phyloP scores from a whole-genome alignment of 2,329 filamentous ascomycete species.

The Ophiosphaerella korrae region DNA sequence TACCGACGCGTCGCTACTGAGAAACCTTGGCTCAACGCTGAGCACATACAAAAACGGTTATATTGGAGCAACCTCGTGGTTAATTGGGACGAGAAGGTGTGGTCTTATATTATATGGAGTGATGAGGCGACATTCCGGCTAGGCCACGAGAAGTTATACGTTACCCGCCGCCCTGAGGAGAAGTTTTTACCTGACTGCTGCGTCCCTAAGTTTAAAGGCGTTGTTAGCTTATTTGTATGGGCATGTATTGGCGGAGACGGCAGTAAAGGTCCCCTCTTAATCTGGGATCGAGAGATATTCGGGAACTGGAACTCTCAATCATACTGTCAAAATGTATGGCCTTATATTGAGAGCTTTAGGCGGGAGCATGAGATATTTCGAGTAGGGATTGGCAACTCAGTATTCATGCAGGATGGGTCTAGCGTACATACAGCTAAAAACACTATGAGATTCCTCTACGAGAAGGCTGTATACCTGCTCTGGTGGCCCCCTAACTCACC shows the following conservation, averaged over 20 bases:
- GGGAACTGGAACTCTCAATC: too few relatives aligned
- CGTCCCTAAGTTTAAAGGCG: slow-evolving; percentile 1
- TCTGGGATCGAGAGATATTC: background rate
- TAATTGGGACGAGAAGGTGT: background rate
- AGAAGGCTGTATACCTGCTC: too few relatives aligned
- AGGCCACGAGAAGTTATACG: background rate
- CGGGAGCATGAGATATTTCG: too few relatives aligned
- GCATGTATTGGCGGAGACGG: slow-evolving; percentile 3
- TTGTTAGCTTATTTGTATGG: background rate
- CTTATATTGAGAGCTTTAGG: too few relatives aligned
- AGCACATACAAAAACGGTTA: background rate
- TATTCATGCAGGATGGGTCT: too few relatives aligned
- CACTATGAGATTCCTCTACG: too few relatives aligned
- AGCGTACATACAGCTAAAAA: too few relatives aligned
- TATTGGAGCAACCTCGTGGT: background rate
- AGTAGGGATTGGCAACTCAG: too few relatives aligned
- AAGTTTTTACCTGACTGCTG: slow-evolving; percentile 1
- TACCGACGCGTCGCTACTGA: background rate
- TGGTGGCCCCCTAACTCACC: too few relatives aligned
- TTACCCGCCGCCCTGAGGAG: background rate
- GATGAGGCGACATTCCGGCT: background rate
- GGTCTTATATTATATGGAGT: background rate
- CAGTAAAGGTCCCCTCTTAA: background rate
- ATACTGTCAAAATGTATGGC: too few relatives aligned
- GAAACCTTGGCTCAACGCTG: background rate